Conservation (phyloP, 1,284 basidiomycete genomes). For the Moniliophthora roreri region DNA sequence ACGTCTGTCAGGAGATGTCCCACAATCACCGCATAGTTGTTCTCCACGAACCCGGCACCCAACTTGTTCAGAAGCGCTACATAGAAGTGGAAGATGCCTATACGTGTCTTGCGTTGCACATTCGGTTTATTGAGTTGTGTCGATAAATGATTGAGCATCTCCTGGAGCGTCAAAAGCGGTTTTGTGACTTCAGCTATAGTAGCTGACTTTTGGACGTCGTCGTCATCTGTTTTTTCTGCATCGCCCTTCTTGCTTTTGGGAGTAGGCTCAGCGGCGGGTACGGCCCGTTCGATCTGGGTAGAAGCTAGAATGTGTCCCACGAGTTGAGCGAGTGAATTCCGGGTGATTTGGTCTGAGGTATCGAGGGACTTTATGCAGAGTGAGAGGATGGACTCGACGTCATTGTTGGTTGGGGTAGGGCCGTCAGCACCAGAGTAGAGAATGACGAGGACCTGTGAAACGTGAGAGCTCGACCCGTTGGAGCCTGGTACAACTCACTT, state of each 20-base stretch:
- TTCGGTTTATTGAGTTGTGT: conserved; percentile 77
- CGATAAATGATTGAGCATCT: conserved; percentile 85
- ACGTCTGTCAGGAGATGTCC: conserved; percentile 82
- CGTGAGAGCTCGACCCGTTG: neutral
- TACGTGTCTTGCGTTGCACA: conserved; percentile 67
- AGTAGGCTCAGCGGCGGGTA: conserved; percentile 44
- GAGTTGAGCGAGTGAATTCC: conserved; percentile 76
- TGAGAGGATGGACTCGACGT: conserved; percentile 75
- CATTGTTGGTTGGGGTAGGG: conserved; percentile 52
- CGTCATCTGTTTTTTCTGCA: conserved; percentile 54
- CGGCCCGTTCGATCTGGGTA: conserved; percentile 75
- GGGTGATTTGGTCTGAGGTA: conserved; percentile 80
- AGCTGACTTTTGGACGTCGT: conserved; percentile 39
- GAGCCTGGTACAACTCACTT: conserved; percentile 43
- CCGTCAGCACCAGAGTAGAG: conserved; percentile 63
- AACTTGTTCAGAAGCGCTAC: conserved; percentile 75
- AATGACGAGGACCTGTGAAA: conserved; percentile 57
- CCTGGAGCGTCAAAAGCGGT: conserved; percentile 71
- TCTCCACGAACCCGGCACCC: conserved; percentile 79
- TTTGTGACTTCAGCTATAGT: conserved; percentile 60
- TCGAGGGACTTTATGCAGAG: conserved; percentile 81
- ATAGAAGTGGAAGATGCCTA: conserved; percentile 91
- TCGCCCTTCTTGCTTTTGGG: conserved; percentile 70
- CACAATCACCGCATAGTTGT: conserved; percentile 80
- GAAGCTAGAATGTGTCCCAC: conserved; percentile 83